phyloP scores from a whole-genome alignment of 2,329 filamentous ascomycete species.

The Venturia aucupariae region DNA sequence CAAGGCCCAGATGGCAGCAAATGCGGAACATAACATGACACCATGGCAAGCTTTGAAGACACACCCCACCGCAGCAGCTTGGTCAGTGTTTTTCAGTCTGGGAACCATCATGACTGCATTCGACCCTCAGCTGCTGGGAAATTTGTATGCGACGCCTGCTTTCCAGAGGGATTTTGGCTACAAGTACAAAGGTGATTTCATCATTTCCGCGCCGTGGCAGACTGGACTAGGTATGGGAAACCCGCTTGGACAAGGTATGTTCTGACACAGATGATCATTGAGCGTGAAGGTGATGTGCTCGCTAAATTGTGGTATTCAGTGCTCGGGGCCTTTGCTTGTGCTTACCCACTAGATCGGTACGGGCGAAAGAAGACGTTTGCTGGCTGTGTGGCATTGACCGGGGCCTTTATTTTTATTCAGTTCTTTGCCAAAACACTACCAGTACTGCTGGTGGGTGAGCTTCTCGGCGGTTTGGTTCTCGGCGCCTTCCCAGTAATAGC shows the following conservation, averaged over 20 bases:
- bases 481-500: slow-evolving; percentile 41
- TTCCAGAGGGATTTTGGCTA: slow-evolving; percentile 40
- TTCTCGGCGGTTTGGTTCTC: slow-evolving; percentile 40
- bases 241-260: slow-evolving; percentile 31
- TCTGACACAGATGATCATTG: background rate
- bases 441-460: slow-evolving; percentile 36
- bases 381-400: slow-evolving; percentile 33
- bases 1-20: slow-evolving; percentile 20
- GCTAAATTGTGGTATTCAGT: slow-evolving; percentile 16
- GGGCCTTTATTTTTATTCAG: slow-evolving; percentile 39
- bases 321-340: slow-evolving; percentile 38
- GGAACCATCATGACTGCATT: slow-evolving; percentile 91
- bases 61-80: slow-evolving; percentile 78
- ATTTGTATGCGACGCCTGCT: slow-evolving; percentile 54
- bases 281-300: background rate
- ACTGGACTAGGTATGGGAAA: slow-evolving; percentile 39
- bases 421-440: slow-evolving; percentile 39
- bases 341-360: slow-evolving; percentile 37
- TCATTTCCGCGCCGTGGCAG: slow-evolving; percentile 39
- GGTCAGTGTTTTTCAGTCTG: slow-evolving; percentile 77
- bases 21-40: slow-evolving; percentile 47
- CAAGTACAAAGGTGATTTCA: slow-evolving; percentile 29
- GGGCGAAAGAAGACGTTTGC: slow-evolving; percentile 40
- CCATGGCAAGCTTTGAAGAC: slow-evolving; percentile 58
- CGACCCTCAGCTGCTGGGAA: slow-evolving; percentile 71